phyloP scores from a whole-genome alignment of 1,284 basidiomycete genomes.

The Cutaneotrichosporon daszewskae region DNA sequence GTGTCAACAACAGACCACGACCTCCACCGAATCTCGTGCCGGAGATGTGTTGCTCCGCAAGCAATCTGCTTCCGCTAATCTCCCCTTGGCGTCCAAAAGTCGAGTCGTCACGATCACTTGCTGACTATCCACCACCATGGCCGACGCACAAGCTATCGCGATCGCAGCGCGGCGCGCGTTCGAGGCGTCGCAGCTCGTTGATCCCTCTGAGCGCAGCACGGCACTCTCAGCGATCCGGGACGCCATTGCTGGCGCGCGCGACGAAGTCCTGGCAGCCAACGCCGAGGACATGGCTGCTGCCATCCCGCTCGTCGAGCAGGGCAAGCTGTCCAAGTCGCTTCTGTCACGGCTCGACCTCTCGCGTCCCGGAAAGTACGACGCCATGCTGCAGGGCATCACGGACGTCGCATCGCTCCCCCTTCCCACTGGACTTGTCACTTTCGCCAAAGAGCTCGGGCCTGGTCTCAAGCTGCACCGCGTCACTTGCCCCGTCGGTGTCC shows the following conservation, averaged over 20 bases:
- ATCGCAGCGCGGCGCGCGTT: conserved; percentile 73
- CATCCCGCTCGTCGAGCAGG: conserved; percentile 66
- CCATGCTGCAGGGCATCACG: conserved; percentile 81
- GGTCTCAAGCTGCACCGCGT: conserved; percentile 84
- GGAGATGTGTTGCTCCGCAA: too few relatives aligned
- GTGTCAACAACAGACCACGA: conserved; percentile 2
- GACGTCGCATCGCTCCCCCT: conserved; percentile 82
- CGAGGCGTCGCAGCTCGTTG: conserved; percentile 73
- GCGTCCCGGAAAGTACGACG: conserved; percentile 83
- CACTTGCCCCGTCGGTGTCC: conserved; percentile 92
- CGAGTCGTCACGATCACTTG: neutral
- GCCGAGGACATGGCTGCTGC: conserved; percentile 73
- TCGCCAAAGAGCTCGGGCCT: conserved; percentile 81
- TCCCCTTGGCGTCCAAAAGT: neutral
- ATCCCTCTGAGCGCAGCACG: conserved; percentile 59
- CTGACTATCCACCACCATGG: neutral
- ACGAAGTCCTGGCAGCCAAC: conserved; percentile 72
- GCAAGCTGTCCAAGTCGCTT: conserved; percentile 74
- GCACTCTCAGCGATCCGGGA: conserved; percentile 66
- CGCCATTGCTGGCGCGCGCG: conserved; percentile 60
- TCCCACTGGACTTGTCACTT: conserved; percentile 80
- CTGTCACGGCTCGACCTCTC: conserved; percentile 81
- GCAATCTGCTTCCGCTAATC: too few relatives aligned
- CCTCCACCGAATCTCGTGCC: too few relatives aligned
- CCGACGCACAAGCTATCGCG: conserved; percentile 52